Base-by-base conservation (phyloP, 495 filamentous ascomycete genomes). In the Penicillium canariense region DNA sequence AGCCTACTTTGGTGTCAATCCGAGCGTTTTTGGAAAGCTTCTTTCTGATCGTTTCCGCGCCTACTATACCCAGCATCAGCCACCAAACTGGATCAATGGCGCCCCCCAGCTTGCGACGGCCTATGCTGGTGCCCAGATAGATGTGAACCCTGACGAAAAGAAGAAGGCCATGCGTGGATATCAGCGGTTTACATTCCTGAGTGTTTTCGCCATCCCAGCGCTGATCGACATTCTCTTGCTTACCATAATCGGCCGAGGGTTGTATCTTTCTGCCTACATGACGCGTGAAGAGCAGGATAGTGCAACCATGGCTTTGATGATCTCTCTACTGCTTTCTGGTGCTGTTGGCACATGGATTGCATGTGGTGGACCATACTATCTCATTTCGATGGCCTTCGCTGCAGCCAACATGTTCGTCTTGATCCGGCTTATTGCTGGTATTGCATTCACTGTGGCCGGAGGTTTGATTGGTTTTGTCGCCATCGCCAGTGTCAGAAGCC, bases 331-430 rank as follows among this genome's bases (percentile, higher is more conserved):
- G 8, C 62, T 84, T 18, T 81, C 74, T 5, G 82, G 82, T 55
- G 82, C 74, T 3, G 77, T 84, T 44, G 82, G 82, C 17, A 81
- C 82, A 0, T 82, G 78, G 81, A 82, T 85, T 51, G 75, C 74
- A 36, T 78, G 72, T 39, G 81, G 81, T 45, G 82, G 82, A 0
- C 78, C 74, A 1, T 85, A 84, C 66, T 85, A 85, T 57, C 74
- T 85, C 17, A 73, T 81, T 30, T 78, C 77, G 5, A 83, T 80
- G 74, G 81, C 80, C 1, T 85, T 84, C 59, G 75, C 80, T 8
- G 82, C 81, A 7, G 79, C 80, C 34, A 84, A 83, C 45, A 79
- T 83, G 73, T 84, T 84, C 51, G 74, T 85, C 12, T 65, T 84
- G 2, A 81, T 79, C 22, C 73, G 82, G 23, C 64, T 85, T 14